Base-by-base conservation (phyloP, 495 filamentous ascomycete species). In the Clavariopsis aquatica region DNA sequence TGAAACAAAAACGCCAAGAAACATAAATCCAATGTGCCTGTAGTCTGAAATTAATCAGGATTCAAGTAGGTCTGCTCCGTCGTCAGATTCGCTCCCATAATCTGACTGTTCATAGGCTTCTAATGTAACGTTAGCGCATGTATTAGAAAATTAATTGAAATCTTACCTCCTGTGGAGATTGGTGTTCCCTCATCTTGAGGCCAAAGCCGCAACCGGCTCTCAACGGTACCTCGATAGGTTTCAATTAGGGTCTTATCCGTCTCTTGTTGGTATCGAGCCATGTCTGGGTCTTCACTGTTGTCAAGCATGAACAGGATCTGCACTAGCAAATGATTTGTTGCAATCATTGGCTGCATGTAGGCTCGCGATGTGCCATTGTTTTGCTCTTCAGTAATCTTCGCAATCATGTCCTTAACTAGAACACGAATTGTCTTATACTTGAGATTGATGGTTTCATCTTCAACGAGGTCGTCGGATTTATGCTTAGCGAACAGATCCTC, bases 341-440 rank as follows among this genome's bases (percentile, higher is more conserved):
- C 6, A 52, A 67, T 64, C 64, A 70, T 60, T 19, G 60, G 64
- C 17, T 63, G 34, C 60, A 70, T 64, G 60, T 51, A 64, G 22
- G 31, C 41, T 4, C 68, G 63, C n/a, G 57, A 51, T 2, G 54
- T 57, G 9, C 54, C 54, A 27, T 49, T 52, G 0, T 57, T 29
- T 27, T 70, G 60, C 27, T 70, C 68, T 2, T 41, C 12, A n/a
- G 24, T 20, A 8, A 70, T 56, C 28, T 38, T 64, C 1, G 31
- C 28, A 20, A 10, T 49, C 19, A 62, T 31, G 5, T 64, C 64
- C 8, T 29, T 27, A 23, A 54, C 17, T 17, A 67, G 12, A 28
- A 6, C 6, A 2, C 68, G 58, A 20, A 67, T 51, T 19, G 41
- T 13, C 13, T 31, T 15, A 45, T 64, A 66, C 23, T 64, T 66